Percentiles rank a stretch among this genome's conserved stretches.
Evolutionary conservation across 1,284 basidiomycete species (phyloP).

Genomic region (Schizopora paradoxa): DNA sequence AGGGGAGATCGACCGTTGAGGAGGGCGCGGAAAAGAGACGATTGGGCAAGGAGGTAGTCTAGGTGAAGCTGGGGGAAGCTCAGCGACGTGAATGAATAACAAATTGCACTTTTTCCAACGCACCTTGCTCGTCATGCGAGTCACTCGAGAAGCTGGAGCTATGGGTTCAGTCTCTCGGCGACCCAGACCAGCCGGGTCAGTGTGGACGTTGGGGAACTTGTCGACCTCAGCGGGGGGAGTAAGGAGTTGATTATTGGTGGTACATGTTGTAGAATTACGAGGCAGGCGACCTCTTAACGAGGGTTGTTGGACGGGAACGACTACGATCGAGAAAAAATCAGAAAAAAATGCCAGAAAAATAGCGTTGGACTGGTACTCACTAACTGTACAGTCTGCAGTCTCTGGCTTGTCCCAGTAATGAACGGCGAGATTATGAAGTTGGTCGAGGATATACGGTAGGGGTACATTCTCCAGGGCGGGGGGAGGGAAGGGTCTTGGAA

Average conservation of each 20-base stretch:
- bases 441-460: conserved; percentile 62
- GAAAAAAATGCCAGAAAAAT: background rate
- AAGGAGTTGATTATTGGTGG: conserved; percentile 18
- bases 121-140: conserved; percentile 59
- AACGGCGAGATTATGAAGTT: conserved; percentile 58
- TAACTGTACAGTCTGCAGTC: conserved; percentile 68
- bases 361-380: conserved; percentile 40
- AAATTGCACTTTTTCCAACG: conserved; percentile 20
- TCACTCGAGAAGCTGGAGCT: conserved; percentile 36
- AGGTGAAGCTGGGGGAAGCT: conserved; percentile 51
- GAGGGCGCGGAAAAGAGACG: conserved; percentile 58
- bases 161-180: conserved; percentile 50
- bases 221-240: conserved; percentile 29
- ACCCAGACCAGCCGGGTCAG: conserved; percentile 32
- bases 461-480: conserved; percentile 58
- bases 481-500: conserved; percentile 55
- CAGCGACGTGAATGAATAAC: conserved; percentile 13
- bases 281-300: conserved; percentile 2
- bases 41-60: conserved; percentile 70
- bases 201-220: conserved; percentile 23
- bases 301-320: conserved; percentile 15
- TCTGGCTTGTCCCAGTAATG: conserved; percentile 67
- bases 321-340: background rate
- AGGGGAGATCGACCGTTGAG: conserved; percentile 59
- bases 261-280: conserved; percentile 17